Percentiles rank a stretch among this genome's conserved stretches.
These are phyloP conservation scores for Colletotrichum costaricense DNA, from an alignment of 2,329 filamentous ascomycete genomes.

Conservation along the genomic window DNA sequence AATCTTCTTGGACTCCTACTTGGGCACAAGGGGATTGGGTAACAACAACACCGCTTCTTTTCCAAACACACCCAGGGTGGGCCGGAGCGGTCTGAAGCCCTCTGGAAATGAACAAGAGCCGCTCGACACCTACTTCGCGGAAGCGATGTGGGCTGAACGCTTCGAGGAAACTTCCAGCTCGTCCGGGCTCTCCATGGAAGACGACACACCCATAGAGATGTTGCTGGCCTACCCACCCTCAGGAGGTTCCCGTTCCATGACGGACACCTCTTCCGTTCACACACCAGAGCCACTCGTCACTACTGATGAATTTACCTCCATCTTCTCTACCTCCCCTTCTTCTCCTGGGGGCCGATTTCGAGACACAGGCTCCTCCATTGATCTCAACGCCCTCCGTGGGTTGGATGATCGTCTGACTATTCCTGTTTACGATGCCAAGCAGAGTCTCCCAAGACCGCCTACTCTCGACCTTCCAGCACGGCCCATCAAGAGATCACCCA, in stretches of 20 bases:
- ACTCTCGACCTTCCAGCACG: not conserved
- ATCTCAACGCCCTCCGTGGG: not conserved
- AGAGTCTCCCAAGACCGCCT: conserved; percentile 5
- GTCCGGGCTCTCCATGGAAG: not conserved
- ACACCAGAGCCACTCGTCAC: not conserved
- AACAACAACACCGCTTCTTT: not conserved
- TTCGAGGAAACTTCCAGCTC: not conserved
- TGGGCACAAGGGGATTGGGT: not conserved
- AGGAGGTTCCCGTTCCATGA: not conserved
- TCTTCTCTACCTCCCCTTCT: not conserved
- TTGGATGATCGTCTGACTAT: not conserved
- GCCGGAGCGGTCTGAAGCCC: not conserved
- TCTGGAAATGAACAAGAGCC: not conserved
- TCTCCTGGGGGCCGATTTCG: not conserved
- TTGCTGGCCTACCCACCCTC: not conserved
- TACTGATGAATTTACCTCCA: not conserved
- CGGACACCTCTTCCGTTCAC: conserved; percentile 1
- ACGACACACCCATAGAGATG: not conserved
- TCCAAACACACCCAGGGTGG: not conserved
- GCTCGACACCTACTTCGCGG: not conserved
- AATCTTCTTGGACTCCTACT: conserved; percentile 4
- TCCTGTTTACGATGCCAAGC: conserved; percentile 5
- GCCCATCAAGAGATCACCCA: conserved; percentile 2
- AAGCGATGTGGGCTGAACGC: not conserved
- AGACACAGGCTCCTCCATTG: not conserved